Evolutionary conservation across 2,329 filamentous ascomycete genomes (phyloP), one percentile per base, ranked within the genome.

Genomic region (Colletotrichum melonis): DNA sequence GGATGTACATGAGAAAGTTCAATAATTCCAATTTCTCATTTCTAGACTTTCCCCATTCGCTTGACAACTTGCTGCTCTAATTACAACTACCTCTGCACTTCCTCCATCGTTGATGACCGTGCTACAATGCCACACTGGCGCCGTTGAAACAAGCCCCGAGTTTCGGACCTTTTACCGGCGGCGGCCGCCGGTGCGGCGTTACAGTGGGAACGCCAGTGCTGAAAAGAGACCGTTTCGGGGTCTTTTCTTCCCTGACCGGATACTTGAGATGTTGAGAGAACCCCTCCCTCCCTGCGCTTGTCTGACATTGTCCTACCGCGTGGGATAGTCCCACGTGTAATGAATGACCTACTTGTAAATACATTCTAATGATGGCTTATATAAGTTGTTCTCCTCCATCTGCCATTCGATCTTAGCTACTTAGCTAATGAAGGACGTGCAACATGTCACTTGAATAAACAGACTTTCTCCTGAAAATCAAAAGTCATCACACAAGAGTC

Each of bases 141-240:
- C 56, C 64, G 55, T 26, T 73, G 71, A 73, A 73, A 73, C 71
- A 66, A 60, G 49, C 35, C 32, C 71, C 71, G 67, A 65, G 71
- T 73, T 71, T 70, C 71, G 71, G 71, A 64, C 67, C 38, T 57
- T 28, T 65, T 56, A 19, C 67, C 67, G 62, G 54, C 30, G 22
- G 62, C 62, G 38, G 54, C 54, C 19, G 62, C 30, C 54, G 46
- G 46, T 54, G 30, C 12, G n/a, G 49, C 42, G 60, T 60, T 60
- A 46, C 58, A 60, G 42, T 52, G 59, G 9, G 59, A 28, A 63
- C 26, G 32, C 26, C 7, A 55, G 59, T 46, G 59, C 59, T 63
- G 42, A 63, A 63, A 49, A 26, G 19, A 1, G 16, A 16, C 26
- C 58, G 59, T 52, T 52, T 32, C 26, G 42, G 32, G 35, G 58